Evolutionary conservation across 2,329 filamentous ascomycete genomes (phyloP).

Genomic region (Thermomyces lanuginosus): DNA sequence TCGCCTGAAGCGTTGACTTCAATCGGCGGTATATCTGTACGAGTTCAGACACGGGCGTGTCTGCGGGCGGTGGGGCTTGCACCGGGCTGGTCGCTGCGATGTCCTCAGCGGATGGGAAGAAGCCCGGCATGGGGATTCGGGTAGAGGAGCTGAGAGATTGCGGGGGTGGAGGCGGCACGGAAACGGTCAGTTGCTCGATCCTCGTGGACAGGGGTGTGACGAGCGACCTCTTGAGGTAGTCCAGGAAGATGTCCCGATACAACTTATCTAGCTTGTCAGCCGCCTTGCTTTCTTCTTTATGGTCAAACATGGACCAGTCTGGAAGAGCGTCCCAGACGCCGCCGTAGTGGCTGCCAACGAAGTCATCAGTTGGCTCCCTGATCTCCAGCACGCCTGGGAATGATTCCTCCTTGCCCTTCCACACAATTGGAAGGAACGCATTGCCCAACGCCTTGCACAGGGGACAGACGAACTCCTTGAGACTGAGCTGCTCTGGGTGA

Average conservation of each 20-base stretch:
- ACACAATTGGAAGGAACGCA: slow-evolving; percentile 82
- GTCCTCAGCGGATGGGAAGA: slow-evolving; percentile 23
- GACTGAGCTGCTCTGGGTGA: slow-evolving; percentile 64
- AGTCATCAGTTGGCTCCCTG: slow-evolving; percentile 46
- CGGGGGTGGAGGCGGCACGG: slow-evolving; percentile 13
- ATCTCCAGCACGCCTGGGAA: slow-evolving; percentile 58
- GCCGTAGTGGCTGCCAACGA: too few relatives aligned
- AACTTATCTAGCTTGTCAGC: slow-evolving; percentile 16
- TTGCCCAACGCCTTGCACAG: slow-evolving; percentile 95
- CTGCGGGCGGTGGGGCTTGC: slow-evolving; percentile 15
- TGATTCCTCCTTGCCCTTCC: slow-evolving; percentile 78
- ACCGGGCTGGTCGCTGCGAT: slow-evolving; percentile 15
- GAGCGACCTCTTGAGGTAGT: slow-evolving; percentile 36
- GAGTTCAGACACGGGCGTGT: slow-evolving; percentile 31
- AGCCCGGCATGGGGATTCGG: slow-evolving; percentile 22
- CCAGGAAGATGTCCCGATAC: slow-evolving; percentile 34
- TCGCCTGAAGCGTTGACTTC: slow-evolving; percentile 37
- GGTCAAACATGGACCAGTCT: too few relatives aligned
- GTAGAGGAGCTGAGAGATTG: slow-evolving; percentile 14
- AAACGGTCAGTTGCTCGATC: slow-evolving; percentile 18
- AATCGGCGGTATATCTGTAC: slow-evolving; percentile 40
- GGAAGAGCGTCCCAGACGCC: too few relatives aligned
- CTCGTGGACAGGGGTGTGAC: slow-evolving; percentile 33
- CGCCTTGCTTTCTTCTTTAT: too few relatives aligned
- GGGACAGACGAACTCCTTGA: slow-evolving; percentile 88